Conservation (phyloP, 2,329 filamentous ascomycete genomes). For the Escovopsis sp. region DNA sequence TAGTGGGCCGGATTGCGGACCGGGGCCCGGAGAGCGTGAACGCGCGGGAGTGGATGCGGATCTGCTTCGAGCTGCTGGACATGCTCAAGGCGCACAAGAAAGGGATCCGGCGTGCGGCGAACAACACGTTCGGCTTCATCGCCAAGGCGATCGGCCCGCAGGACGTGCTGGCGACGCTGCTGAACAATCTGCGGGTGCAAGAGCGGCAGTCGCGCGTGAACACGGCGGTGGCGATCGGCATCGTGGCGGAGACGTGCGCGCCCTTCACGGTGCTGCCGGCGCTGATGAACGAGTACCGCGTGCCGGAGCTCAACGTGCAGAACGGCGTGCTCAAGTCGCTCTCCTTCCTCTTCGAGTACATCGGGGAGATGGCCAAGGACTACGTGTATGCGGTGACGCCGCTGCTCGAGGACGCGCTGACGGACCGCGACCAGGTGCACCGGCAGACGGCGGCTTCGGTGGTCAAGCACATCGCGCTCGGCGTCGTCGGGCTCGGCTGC, state of each 20-base stretch:
- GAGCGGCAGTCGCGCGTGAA: constrained; percentile 97
- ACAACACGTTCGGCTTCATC: constrained; percentile 99
- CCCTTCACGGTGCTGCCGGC: constrained; percentile 97
- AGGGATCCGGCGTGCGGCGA: constrained; percentile 91
- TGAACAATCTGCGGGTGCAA: constrained; percentile 94
- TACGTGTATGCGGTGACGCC: constrained; percentile 98
- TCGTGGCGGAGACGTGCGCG: constrained; percentile 94
- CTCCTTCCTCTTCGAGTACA: constrained; percentile 97
- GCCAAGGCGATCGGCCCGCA: constrained; percentile 97
- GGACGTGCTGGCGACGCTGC: constrained; percentile 84
- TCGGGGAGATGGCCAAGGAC: constrained; percentile 98
- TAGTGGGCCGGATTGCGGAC: constrained; percentile 95
- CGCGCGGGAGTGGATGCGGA: constrained; percentile 98
- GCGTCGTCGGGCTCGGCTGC: constrained; percentile 92
- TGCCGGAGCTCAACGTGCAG: constrained; percentile 95
- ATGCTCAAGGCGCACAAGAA: constrained; percentile 99
- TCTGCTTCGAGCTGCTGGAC: constrained; percentile 95
- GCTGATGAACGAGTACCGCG: constrained; percentile 97
- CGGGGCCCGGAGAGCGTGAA: constrained; percentile 93
- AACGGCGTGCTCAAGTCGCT: constrained; percentile 96
- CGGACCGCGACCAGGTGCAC: constrained; percentile 95
- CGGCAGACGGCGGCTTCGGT: constrained; percentile 91
- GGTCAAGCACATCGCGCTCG: constrained; percentile 93
- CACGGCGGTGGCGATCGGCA: constrained; percentile 95
- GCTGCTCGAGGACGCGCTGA: constrained; percentile 87